A percentile compares a stretch with the other conserved stretches of the same genome.
phyloP scores from a whole-genome alignment of 371 early-diverging fungal genomes.

The Saksenaea oblongispora region DNA sequence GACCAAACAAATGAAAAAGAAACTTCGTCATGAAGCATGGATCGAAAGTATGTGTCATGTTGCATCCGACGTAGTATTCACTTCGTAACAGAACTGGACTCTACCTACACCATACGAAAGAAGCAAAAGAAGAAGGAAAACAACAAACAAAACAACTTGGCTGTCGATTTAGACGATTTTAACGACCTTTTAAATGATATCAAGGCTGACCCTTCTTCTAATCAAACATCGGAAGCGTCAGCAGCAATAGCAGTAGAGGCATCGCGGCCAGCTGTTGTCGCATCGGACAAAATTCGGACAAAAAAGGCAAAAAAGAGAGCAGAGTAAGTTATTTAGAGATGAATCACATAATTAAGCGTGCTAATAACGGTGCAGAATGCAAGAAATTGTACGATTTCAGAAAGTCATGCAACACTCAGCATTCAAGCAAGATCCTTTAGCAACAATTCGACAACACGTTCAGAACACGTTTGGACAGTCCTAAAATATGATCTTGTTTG shows the following conservation, averaged over 20 bases:
- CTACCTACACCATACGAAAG: constrained; percentile 49
- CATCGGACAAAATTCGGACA: constrained; percentile 39
- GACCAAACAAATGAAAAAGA: constrained; percentile 54
- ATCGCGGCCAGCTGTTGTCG: constrained; percentile 21
- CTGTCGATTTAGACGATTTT: constrained; percentile 41
- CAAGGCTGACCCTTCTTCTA: constrained; percentile 9
- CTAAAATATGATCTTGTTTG: not conserved
- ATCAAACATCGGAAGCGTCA: constrained; percentile 12
- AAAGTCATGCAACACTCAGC: constrained; percentile 68
- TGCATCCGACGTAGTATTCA: not conserved
- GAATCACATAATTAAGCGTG: not conserved
- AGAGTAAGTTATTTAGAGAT: constrained; percentile 37
- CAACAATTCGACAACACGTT: constrained; percentile 70
- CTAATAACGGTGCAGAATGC: constrained; percentile 33
- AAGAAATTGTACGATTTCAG: constrained; percentile 73
- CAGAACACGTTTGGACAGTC: constrained; percentile 58
- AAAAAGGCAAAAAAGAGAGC: constrained; percentile 56
- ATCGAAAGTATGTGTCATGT: constrained; percentile 47
- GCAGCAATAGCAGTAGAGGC: constrained; percentile 19
- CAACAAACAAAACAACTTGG: constrained; percentile 31
- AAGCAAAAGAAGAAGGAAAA: constrained; percentile 45
- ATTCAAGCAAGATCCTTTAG: constrained; percentile 68
- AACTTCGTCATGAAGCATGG: constrained; percentile 59
- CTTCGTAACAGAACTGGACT: constrained; percentile 48
- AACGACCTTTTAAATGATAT: constrained; percentile 44